phyloP scores from a whole-genome alignment of 2,329 filamentous ascomycete species.

The Nigrograna mackinnonii region DNA sequence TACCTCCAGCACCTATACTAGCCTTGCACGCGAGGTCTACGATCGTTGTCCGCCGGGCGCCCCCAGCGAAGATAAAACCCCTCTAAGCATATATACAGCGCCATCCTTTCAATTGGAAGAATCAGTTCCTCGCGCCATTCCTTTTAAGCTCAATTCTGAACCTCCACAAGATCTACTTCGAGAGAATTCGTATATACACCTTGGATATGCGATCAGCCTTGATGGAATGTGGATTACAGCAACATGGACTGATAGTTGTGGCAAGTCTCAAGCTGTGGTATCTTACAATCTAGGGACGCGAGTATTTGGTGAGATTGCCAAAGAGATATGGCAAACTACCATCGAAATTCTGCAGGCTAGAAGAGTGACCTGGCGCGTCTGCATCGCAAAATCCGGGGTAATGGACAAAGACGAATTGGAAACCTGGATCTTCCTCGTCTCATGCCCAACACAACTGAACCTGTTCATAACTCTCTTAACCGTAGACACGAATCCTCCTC shows the following conservation, averaged over 20 bases:
- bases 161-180: conserved; percentile 74
- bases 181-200: conserved; percentile 79
- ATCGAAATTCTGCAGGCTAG: conserved; percentile 71
- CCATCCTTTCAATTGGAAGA: conserved; percentile 76
- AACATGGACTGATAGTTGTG: conserved; percentile 79
- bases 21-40: conserved; percentile 74
- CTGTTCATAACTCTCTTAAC: conserved; percentile 59
- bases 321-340: conserved; percentile 79
- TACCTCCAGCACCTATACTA: conserved; percentile 61
- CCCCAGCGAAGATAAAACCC: conserved; percentile 38
- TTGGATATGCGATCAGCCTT: conserved; percentile 76
- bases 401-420: conserved; percentile 70
- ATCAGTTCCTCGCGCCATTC: conserved; percentile 69
- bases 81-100: conserved; percentile 59
- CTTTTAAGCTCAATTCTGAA: conserved; percentile 71
- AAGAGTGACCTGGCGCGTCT: conserved; percentile 76
- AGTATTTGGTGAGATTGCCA: conserved; percentile 67
- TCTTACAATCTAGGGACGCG: conserved; percentile 71
- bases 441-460: conserved; percentile 38
- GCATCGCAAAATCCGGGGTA: conserved; percentile 71
- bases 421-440: conserved; percentile 41
- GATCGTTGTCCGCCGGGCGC: conserved; percentile 67
- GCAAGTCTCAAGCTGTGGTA: conserved; percentile 71
- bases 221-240: conserved; percentile 79
- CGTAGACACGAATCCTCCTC: conserved; percentile 66